phyloP scores from a whole-genome alignment of 2,329 filamentous ascomycete genomes.

The Fusarium equiseti region DNA sequence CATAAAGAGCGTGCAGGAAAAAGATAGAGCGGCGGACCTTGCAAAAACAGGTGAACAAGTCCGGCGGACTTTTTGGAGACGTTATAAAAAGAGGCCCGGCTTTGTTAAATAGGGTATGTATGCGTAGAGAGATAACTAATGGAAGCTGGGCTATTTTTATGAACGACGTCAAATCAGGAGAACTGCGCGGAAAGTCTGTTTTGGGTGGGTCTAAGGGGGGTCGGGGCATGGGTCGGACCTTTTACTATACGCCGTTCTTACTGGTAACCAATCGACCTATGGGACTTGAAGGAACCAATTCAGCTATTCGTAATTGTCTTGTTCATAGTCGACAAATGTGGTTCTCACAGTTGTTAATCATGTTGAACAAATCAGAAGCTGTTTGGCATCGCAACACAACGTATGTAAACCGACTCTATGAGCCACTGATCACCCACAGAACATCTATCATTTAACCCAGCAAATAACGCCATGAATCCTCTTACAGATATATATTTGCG shows the following conservation, averaged over 20 bases:
- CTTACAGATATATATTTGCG: neutral
- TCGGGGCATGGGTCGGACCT: conserved; percentile 4
- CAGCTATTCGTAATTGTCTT: neutral
- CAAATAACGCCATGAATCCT: neutral
- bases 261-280: neutral
- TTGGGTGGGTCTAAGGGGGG: conserved; percentile 18
- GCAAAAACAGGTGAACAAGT: conserved; percentile 31
- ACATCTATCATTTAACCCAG: neutral
- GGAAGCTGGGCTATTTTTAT: conserved; percentile 12
- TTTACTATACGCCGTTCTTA: neutral
- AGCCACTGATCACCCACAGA: no score
- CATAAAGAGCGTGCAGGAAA: conserved; percentile 18
- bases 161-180: conserved; percentile 26
- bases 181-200: conserved; percentile 29
- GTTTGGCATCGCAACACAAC: neutral
- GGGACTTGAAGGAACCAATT: neutral
- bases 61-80: conserved; percentile 44
- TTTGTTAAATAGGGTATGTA: neutral
- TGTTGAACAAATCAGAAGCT: neutral
- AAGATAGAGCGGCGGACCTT: conserved; percentile 5
- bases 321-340: neutral
- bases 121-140: neutral
- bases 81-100: conserved; percentile 2
- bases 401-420: no score
- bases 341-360: neutral